phyloP scores from a whole-genome alignment of 2,329 filamentous ascomycete species.

The Didymella keratinophila region DNA sequence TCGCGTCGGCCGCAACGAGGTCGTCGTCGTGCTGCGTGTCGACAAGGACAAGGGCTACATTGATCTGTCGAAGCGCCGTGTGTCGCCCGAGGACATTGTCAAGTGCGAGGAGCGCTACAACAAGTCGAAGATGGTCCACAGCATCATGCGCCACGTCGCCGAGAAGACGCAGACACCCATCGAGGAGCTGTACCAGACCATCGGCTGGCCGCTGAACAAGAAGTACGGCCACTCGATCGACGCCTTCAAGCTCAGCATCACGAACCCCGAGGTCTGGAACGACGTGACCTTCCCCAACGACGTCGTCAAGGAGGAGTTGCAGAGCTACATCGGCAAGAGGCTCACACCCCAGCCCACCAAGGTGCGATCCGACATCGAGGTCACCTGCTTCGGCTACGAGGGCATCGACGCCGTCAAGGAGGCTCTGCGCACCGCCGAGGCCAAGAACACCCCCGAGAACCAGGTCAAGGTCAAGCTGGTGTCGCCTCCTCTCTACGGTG shows the following conservation, averaged over 20 bases:
- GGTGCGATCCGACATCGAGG: conserved; percentile 93
- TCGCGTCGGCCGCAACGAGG: conserved; percentile 95
- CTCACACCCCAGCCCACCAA: conserved; percentile 98
- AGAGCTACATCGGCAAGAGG: conserved; percentile 95
- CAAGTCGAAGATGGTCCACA: conserved; percentile 99
- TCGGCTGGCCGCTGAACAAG: conserved; percentile 97
- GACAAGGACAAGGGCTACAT: conserved; percentile 99
- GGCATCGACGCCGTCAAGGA: conserved; percentile 98
- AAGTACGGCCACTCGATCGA: conserved; percentile 97
- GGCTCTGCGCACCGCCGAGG: conserved; percentile 89
- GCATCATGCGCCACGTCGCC: conserved; percentile 97
- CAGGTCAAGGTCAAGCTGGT: conserved; percentile 99
- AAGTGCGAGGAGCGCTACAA: conserved; percentile 99
- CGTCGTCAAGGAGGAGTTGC: conserved; percentile 85
- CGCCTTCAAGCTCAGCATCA: conserved; percentile 99
- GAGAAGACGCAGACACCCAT: conserved; percentile 97
- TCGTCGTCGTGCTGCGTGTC: conserved; percentile 96
- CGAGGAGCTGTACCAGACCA: conserved; percentile 90
- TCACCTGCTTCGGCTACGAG: conserved; percentile 75
- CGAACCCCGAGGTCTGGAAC: conserved; percentile 95
- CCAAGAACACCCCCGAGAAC: conserved; percentile 87
- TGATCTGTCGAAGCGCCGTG: conserved; percentile 97
- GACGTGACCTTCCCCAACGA: conserved; percentile 89
- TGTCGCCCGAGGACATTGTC: conserved; percentile 95
- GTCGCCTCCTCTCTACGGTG: conserved; percentile 86